Conservation (phyloP, 2,329 filamentous ascomycete species). For the Epichloe aotearoae region DNA sequence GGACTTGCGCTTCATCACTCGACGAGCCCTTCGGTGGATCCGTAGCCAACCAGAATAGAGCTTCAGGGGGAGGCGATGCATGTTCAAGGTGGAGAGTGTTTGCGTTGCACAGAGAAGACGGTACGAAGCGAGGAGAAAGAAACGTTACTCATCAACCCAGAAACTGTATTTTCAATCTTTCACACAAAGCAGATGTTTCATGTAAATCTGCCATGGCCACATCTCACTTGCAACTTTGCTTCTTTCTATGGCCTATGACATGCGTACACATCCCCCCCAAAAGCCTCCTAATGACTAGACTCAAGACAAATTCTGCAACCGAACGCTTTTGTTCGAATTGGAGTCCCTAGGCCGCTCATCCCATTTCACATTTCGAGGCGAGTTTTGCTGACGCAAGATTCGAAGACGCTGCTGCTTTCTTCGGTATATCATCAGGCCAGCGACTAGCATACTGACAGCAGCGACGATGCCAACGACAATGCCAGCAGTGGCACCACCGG, state of each 20-base stretch:
- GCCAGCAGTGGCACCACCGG: slow-evolving; percentile 59
- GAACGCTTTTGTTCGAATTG: slow-evolving; percentile 9
- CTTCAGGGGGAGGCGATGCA: not conserved
- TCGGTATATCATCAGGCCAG: slow-evolving; percentile 40
- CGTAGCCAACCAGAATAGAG: not conserved
- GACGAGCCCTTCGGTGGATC: not conserved
- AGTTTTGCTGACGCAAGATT: slow-evolving; percentile 12
- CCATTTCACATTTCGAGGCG: slow-evolving; percentile 14
- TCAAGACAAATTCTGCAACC: slow-evolving; percentile 10
- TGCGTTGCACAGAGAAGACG: not conserved
- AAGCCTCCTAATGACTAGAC: not conserved
- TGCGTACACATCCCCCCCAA: not conserved
- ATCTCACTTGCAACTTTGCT: no score
- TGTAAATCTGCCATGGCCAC: no score
- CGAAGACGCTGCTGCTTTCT: slow-evolving; percentile 16
- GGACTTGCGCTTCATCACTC: not conserved
- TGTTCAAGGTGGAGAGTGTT: not conserved
- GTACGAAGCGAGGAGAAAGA: not conserved
- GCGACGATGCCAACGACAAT: slow-evolving; percentile 58
- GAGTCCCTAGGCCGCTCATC: slow-evolving; percentile 10
- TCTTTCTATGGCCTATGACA: not conserved
- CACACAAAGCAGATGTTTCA: no score
- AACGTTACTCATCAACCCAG: no score
- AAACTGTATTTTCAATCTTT: no score
- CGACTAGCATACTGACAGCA: slow-evolving; percentile 47